Evolutionary conservation across 2,329 filamentous ascomycete genomes (phyloP).

Genomic region (Clonostachys chloroleuca): DNA sequence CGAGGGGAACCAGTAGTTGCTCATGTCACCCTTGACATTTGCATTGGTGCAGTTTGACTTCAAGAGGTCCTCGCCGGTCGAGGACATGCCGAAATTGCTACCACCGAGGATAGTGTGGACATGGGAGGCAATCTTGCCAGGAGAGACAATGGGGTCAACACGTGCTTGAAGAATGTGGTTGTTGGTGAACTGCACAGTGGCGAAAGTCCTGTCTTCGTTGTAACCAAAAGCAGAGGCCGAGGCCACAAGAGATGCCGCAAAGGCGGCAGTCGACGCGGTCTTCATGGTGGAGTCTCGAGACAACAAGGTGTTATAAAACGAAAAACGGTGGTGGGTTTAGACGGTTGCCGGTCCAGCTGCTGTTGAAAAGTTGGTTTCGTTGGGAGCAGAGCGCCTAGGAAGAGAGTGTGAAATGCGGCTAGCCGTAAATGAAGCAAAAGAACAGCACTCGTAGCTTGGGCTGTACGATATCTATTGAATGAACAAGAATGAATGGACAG

Average conservation of each 20-base stretch:
- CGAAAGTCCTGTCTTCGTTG: conserved; percentile 50
- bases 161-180: conserved; percentile 57
- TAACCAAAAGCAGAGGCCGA: conserved; percentile 25
- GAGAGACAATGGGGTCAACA: conserved; percentile 64
- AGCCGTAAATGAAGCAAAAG: no score
- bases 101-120: conserved; percentile 70
- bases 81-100: conserved; percentile 59
- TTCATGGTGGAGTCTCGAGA: no score
- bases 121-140: conserved; percentile 54
- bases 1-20: conserved; percentile 73
- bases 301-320: no score
- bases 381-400: no score
- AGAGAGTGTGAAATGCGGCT: no score
- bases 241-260: conserved; percentile 24
- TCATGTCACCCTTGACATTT: conserved; percentile 62
- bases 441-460: no score
- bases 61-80: conserved; percentile 55
- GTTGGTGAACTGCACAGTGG: conserved; percentile 68
- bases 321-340: no score
- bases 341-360: no score
- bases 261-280: no score
- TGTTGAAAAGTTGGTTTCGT: no score
- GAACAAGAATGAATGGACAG: no score
- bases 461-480: no score
- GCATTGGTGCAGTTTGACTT: conserved; percentile 68